Evolutionary conservation across 2,329 filamentous ascomycete species (phyloP).

Genomic region (Neurospora sp.): DNA sequence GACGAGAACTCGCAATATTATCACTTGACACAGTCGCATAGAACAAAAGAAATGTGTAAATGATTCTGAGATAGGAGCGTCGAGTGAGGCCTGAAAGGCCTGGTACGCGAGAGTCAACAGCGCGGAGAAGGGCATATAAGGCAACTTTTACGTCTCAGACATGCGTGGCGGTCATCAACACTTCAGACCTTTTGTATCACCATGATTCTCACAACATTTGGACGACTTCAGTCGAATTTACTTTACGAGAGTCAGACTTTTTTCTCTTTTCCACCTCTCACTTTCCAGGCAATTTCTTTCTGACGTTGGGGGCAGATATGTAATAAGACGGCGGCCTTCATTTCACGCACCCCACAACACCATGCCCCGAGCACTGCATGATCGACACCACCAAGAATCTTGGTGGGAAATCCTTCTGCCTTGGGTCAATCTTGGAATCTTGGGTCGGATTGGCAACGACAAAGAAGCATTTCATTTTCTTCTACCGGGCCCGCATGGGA

Average conservation of each 20-base stretch:
- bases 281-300: neutral
- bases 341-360: neutral
- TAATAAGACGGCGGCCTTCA: neutral
- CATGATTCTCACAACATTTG: neutral
- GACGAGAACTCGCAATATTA: neutral
- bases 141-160: neutral
- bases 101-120: neutral
- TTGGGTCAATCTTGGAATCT: neutral
- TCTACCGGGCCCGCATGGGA: neutral
- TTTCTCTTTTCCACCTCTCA: neutral
- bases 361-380: neutral
- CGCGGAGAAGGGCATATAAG: neutral
- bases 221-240: neutral
- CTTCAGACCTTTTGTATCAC: neutral
- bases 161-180: neutral
- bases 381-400: neutral
- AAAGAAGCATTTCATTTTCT: neutral
- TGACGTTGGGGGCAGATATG: neutral
- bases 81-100: neutral
- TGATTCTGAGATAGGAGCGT: neutral
- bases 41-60: neutral
- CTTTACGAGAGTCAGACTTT: neutral
- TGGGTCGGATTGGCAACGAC: neutral
- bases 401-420: neutral
- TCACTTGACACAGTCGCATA: neutral